Percentiles rank a stretch among this genome's conserved stretches.
Evolutionary conservation across 768 basidiomycete species (phyloP).

Genomic region (Pleurotus tuber-regium): DNA sequence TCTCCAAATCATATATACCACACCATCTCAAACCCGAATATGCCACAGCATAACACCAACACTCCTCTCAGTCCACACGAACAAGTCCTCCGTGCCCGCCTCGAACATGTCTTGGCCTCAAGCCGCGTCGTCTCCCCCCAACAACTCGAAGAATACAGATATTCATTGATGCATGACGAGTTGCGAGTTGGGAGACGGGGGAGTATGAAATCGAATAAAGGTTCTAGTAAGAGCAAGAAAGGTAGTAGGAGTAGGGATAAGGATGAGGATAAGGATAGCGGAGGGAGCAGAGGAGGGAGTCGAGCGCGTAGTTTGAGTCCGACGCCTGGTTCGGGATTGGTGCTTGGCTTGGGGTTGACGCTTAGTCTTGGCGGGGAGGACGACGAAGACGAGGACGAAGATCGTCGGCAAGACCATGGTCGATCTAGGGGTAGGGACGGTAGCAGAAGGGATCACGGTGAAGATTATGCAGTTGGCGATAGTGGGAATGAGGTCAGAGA

Average conservation of each 20-base stretch:
- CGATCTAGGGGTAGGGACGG: no score
- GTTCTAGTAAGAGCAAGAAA: slow-evolving; percentile 11
- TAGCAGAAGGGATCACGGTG: no score
- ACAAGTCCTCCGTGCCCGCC: slow-evolving; percentile 48
- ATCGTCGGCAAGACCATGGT: no score
- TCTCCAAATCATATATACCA: not conserved
- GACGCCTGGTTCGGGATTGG: not conserved
- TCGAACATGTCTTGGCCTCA: slow-evolving; percentile 47
- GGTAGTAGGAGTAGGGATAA: not conserved
- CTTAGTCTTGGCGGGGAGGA: slow-evolving; percentile 6
- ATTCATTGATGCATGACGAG: slow-evolving; percentile 10
- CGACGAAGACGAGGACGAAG: no score
- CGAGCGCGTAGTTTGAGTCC: not conserved
- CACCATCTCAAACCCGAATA: not conserved
- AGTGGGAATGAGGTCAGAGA: slow-evolving; percentile 25
- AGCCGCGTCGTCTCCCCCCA: not conserved
- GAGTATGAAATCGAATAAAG: slow-evolving; percentile 7
- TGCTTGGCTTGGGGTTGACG: not conserved
- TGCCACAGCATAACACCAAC: not conserved
- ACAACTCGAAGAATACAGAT: not conserved
- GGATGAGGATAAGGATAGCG: not conserved
- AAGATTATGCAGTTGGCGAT: slow-evolving; percentile 8
- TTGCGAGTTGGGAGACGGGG: slow-evolving; percentile 14
- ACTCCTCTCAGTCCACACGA: slow-evolving; percentile 43
- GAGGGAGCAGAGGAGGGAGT: slow-evolving; percentile 10